Evolutionary conservation across 805 yeast species (phyloP).

Genomic region (Myxozyma sirexii): DNA sequence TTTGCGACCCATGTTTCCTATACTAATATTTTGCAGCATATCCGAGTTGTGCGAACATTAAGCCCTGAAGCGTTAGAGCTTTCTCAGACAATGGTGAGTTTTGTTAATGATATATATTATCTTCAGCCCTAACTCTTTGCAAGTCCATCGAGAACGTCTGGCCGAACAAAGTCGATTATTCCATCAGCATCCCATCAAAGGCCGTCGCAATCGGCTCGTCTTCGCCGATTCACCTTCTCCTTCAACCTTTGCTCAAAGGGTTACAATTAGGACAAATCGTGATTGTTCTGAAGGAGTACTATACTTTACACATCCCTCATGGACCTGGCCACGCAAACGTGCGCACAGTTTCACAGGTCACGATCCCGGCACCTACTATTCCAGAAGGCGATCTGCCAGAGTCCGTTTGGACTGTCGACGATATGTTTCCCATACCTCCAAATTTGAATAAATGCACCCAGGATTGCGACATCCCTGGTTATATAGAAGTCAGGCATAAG

Average conservation of each 20-base stretch:
- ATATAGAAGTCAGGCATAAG: constrained; percentile 85
- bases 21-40: constrained; percentile 43
- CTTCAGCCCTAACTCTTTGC: background rate
- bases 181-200: constrained; percentile 80
- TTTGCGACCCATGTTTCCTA: too few relatives aligned
- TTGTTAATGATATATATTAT: background rate
- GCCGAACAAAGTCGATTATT: constrained; percentile 92
- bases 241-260: constrained; percentile 83
- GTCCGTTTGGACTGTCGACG: constrained; percentile 75
- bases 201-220: constrained; percentile 89
- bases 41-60: constrained; percentile 82
- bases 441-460: constrained; percentile 78
- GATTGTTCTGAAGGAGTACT: constrained; percentile 68
- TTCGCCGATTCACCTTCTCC: constrained; percentile 64
- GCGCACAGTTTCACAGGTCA: constrained; percentile 56
- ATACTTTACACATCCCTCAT: constrained; percentile 46
- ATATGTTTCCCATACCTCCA: constrained; percentile 67
- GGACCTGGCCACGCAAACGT: constrained; percentile 61
- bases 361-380: constrained; percentile 49
- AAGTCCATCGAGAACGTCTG: constrained; percentile 86
- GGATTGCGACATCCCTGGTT: constrained; percentile 72
- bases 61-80: constrained; percentile 86
- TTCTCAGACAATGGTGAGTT: constrained; percentile 68
- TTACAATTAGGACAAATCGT: constrained; percentile 73
- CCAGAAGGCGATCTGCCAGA: constrained; percentile 40